Percentiles rank a stretch among this genome's conserved stretches.
Evolutionary conservation across 192 early-diverging fungal genomes (phyloP).

Genomic region (Coemansia sp.): DNA sequence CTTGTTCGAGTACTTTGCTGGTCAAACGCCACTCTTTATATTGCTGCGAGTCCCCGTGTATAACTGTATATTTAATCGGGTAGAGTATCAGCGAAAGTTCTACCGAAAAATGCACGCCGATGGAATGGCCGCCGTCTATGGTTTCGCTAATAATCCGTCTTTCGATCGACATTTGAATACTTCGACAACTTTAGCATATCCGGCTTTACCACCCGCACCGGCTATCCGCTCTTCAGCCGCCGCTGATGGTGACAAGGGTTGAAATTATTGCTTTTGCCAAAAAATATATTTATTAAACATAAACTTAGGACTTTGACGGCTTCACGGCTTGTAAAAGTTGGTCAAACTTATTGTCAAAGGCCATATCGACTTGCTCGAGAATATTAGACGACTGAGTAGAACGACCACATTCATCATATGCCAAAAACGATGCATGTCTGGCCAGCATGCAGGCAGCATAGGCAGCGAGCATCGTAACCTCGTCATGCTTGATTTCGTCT

Average conservation of each 20-base stretch:
- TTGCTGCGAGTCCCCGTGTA: conserved; percentile 32
- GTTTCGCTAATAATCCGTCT: conserved; percentile 1
- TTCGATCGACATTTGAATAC: not conserved
- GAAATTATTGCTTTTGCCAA: not conserved
- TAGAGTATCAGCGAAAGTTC: conserved; percentile 24
- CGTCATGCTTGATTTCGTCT: conserved; percentile 30
- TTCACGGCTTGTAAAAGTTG: conserved; percentile 36
- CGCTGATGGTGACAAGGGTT: not conserved
- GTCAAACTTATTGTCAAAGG: conserved; percentile 59
- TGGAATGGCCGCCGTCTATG: conserved; percentile 41
- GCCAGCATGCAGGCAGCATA: conserved; percentile 59
- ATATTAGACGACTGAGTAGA: conserved; percentile 44
- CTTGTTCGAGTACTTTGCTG: conserved; percentile 21
- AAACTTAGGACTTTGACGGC: conserved; percentile 18
- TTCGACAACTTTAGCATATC: not conserved
- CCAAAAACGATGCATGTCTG: conserved; percentile 49
- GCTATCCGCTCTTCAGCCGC: not conserved
- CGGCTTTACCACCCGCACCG: not conserved
- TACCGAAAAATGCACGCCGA: conserved; percentile 47
- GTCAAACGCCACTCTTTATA: conserved; percentile 32
- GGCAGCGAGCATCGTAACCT: conserved; percentile 64
- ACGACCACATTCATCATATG: conserved; percentile 49
- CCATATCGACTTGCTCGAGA: conserved; percentile 48
- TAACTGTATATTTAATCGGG: conserved; percentile 45
- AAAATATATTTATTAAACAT: not conserved